Percentiles rank a stretch among this genome's conserved stretches.
These are phyloP conservation scores for Exidia glandulosa DNA, from an alignment of 768 basidiomycete genomes.

Conservation along the genomic window DNA sequence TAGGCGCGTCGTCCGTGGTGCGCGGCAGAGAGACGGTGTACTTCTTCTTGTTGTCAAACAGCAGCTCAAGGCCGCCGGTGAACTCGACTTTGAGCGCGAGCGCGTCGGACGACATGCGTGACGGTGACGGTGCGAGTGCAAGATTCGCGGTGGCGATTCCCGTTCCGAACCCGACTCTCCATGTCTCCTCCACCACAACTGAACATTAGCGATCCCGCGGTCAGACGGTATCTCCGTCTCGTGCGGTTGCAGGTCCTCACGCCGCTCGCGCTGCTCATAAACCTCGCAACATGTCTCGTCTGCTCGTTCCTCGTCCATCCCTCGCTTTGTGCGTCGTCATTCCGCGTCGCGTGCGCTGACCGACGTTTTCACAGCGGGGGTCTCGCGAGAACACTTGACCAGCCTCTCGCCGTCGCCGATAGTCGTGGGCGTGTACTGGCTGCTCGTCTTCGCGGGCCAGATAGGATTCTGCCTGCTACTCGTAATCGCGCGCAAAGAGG, in stretches of 20 bases:
- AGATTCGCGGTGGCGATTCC: background rate
- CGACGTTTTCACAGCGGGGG: constrained; percentile 26
- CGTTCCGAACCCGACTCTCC: background rate
- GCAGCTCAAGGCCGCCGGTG: constrained; percentile 74
- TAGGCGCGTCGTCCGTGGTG: constrained; percentile 23
- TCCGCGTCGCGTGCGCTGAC: background rate
- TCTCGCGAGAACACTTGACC: constrained; percentile 47
- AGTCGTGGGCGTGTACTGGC: constrained; percentile 49
- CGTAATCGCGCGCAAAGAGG: constrained; percentile 54
- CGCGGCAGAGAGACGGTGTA: background rate
- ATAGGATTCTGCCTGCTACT: constrained; percentile 79
- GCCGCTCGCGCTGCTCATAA: constrained; percentile 72
- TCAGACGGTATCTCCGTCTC: background rate
- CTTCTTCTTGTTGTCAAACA: constrained; percentile 50
- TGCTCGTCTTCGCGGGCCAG: constrained; percentile 50
- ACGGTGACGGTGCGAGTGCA: background rate
- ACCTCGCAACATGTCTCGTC: constrained; percentile 58
- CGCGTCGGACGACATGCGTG: background rate
- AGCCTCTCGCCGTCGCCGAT: constrained; percentile 57
- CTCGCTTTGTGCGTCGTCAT: constrained; percentile 35
- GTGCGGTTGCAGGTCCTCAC: constrained; percentile 71
- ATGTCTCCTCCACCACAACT: background rate
- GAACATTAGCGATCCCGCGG: background rate
- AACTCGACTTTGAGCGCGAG: constrained; percentile 49
- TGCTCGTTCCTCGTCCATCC: constrained; percentile 61